Evolutionary conservation across 2,329 filamentous ascomycete species (phyloP), one percentile per base, ranked within the genome.

Genomic region (Trichoderma polysporum): DNA sequence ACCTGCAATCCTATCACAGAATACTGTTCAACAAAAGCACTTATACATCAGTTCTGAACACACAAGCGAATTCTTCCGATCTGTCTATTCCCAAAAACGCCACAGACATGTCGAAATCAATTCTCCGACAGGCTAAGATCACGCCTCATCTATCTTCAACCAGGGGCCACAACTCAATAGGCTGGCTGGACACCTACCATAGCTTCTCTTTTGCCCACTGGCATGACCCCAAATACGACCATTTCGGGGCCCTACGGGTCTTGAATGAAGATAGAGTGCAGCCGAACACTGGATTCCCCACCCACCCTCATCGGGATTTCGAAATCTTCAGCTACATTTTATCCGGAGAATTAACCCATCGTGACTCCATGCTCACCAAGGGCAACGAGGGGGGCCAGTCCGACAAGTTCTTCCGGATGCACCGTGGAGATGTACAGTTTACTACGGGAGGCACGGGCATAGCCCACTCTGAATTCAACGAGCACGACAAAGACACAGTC

Each of bases 271-370:
- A 97, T 77, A 90, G 92, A 37, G 92, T 97, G 37, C 86, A 87
- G 73, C 81, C 89, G 31, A 85, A 87, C 68, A 88, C 85, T 10
- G 93, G 93, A 4, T 97, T 97, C 80, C 92, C 92, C 4, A 93
- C 91, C 0, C 93, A 97, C 76, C 88, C 88, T 29, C 93, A 97
- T 78, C 86, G 90, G 70, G 91, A 97, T 77, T 94, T 93, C 77
- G 91, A 96, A 78, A 97, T 97, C 80, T 96, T 94, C 84, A 90
- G 86, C 75, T 95, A 97, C 80, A 90, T 96, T 74, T 83, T 97
- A n/a, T 87, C 84, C 54, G 93, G 93, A 70, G 91, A 94, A 79
- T 86, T 97, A 69, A 94, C 93, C 56, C 93, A 97, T 81, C 90
- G 92, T 56, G 93, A 97, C 79, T 91, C 87, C 68, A 94, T 96